Evolutionary conservation across 495 filamentous ascomycete genomes (phyloP), one percentile per base, ranked within the genome.

Genomic region (Tirmania nivea): DNA sequence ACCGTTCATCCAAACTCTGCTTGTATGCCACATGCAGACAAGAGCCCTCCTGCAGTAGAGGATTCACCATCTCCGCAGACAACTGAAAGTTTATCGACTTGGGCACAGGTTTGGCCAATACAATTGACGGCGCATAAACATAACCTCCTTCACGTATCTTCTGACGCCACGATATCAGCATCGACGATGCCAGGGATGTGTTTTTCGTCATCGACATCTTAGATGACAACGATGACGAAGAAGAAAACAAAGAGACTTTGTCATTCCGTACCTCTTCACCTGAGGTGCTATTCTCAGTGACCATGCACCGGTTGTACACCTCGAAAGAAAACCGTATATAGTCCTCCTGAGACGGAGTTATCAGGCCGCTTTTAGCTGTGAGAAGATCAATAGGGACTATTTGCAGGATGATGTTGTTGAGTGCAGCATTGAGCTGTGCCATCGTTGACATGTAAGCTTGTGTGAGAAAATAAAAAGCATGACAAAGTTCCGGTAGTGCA

Each of bases 1-100:
- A 99, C 16, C 83, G 75, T 49, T 83, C 79, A 62, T 90, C 85
- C 34, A 79, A 68, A 62, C 84, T 89, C 56, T 79, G 78, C 0
- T 82, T 81, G 63, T 89, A 94, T 8, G 84, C 87, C 49, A 96
- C 68, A 64, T 99, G 92, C 10, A 99, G 75, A 56, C 80, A 80
- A 11, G 76, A 79, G 35, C 87, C 85, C 60, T 93, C 86, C 50
- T 81, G 78, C n/a, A 95, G 66, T 0, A 90, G 71, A 25, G 84
- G 81, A 3, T 78, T 74, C 0, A 79, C 79, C 0, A 81, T 79
- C 17, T 71, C 76, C 6, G 75, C 61, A 11, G 69, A 74, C 36
- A 95, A 70, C 56, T 80, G 83, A 71, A 99, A 95, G 42, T 81
- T 78, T 51, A 96, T 83, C 20, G 66, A 66, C 47, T 76, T 78